phyloP scores from a whole-genome alignment of 768 basidiomycete genomes.

The Boletellus ananas region DNA sequence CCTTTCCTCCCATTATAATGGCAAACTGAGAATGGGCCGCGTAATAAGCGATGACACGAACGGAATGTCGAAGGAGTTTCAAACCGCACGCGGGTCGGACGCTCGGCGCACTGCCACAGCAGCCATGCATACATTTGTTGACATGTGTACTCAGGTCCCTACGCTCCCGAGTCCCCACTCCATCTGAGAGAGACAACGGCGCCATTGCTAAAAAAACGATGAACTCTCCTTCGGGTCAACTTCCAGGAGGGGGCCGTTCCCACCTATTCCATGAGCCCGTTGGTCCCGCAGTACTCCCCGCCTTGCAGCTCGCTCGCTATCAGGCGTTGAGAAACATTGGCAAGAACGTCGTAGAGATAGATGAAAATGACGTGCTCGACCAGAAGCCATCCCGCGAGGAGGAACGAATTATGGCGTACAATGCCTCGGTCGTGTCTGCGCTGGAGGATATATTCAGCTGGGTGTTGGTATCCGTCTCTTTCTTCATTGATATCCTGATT shows the following conservation, averaged over 20 bases:
- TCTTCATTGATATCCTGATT: not conserved
- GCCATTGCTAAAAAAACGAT: too few relatives aligned
- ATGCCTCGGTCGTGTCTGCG: slow-evolving; percentile 6
- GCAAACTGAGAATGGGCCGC: not conserved
- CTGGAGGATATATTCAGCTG: slow-evolving; percentile 18
- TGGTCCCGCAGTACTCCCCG: not conserved
- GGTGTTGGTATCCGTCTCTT: slow-evolving; percentile 1
- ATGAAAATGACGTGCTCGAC: slow-evolving; percentile 11
- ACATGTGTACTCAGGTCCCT: too few relatives aligned
- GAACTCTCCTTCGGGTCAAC: too few relatives aligned
- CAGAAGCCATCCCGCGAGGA: slow-evolving; percentile 14
- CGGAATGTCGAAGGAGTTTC: not conserved
- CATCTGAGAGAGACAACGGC: too few relatives aligned
- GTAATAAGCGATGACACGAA: not conserved
- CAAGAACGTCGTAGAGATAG: not conserved
- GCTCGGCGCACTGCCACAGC: too few relatives aligned
- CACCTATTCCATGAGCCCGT: not conserved
- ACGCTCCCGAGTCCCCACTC: too few relatives aligned
- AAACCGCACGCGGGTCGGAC: too few relatives aligned
- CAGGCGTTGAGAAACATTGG: slow-evolving; percentile 4
- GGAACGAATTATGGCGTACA: slow-evolving; percentile 8
- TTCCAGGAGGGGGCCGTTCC: too few relatives aligned
- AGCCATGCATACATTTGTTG: too few relatives aligned
- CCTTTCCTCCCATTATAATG: slow-evolving; percentile 20
- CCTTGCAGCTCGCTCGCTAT: not conserved